These are phyloP conservation scores for Populus pruinosa DNA, from an alignment of 345 rosid species.

Conservation along the genomic window DNA sequence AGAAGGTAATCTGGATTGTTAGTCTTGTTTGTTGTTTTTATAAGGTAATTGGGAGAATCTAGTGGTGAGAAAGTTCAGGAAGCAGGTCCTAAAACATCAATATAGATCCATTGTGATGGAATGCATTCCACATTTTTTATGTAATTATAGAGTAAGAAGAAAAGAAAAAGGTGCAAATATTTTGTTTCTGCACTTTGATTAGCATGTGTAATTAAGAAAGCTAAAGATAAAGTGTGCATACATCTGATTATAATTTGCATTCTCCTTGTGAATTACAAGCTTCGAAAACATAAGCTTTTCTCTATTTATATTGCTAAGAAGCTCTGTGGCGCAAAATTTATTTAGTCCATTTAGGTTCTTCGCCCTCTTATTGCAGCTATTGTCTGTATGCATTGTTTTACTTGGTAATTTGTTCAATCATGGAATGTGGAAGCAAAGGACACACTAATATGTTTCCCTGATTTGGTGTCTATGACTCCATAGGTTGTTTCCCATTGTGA, in stretches of 20 bases:
- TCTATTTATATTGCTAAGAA: not conserved
- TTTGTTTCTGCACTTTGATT: no score
- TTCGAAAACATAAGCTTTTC: not conserved
- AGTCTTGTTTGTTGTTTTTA: not conserved
- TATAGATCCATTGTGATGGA: no score
- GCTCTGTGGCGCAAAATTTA: not conserved
- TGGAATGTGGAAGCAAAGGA: not conserved
- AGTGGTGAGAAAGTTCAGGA: not conserved
- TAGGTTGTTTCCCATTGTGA: conserved; percentile 66
- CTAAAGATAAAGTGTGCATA: not conserved
- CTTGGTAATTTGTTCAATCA: not conserved
- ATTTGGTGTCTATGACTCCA: conserved; percentile 11
- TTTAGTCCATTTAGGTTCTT: not conserved
- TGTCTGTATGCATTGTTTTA: not conserved
- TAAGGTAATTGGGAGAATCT: conserved; percentile 8
- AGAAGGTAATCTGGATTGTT: conserved; percentile 55
- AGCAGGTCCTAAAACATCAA: no score
- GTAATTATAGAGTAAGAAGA: no score
- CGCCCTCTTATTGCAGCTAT: not conserved
- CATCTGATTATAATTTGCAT: not conserved
- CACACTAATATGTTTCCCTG: not conserved
- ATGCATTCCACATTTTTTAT: no score
- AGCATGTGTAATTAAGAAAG: not conserved
- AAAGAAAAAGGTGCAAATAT: no score
- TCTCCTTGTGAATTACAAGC: not conserved